Evolutionary conservation across 2,329 filamentous ascomycete species (phyloP).

Genomic region (Xylaria sp.): DNA sequence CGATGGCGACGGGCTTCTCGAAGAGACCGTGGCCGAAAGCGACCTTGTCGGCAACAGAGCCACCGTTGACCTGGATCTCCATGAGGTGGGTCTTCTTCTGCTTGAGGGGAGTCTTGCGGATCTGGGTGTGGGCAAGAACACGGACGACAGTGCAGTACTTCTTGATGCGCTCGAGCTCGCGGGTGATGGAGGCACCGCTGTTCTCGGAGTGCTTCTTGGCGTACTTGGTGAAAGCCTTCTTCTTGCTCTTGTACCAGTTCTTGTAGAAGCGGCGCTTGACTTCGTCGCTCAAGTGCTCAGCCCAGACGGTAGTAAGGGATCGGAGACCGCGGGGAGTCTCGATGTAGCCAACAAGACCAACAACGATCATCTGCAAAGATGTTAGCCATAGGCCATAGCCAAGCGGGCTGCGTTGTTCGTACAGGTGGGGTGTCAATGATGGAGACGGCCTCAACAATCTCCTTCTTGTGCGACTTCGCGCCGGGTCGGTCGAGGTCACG

Average conservation of each 20-base stretch:
- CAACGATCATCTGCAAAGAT: conserved; percentile 89
- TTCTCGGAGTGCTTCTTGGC: conserved; percentile 99
- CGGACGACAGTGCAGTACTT: conserved; percentile 99
- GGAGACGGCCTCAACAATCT: conserved; percentile 83
- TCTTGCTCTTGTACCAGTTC: conserved; percentile 99
- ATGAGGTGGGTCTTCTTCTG: conserved; percentile 99
- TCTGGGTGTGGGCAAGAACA: conserved; percentile 98
- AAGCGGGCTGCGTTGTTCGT: conserved; percentile 80
- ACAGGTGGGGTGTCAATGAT: conserved; percentile 93
- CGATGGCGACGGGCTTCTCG: conserved; percentile 96
- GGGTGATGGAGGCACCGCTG: conserved; percentile 83
- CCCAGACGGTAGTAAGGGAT: conserved; percentile 99
- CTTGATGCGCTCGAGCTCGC: conserved; percentile 99
- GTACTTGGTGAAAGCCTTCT: conserved; percentile 99
- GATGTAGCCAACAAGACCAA: conserved; percentile 99
- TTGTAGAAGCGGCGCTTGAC: conserved; percentile 99
- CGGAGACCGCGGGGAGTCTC: conserved; percentile 99
- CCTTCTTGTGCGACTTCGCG: conserved; percentile 99
- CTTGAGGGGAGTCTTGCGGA: conserved; percentile 98
- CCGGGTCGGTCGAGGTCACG: conserved; percentile 98
- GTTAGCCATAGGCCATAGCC: conserved; percentile 68
- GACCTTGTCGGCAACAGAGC: conserved; percentile 93
- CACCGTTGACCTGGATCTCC: conserved; percentile 99
- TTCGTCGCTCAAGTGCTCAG: conserved; percentile 98
- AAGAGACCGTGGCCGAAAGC: conserved; percentile 92